Evolutionary conservation across 441 rosid genomes (phyloP), one percentile per base, ranked within the genome.

Genomic region (Theobroma grandiflorum): DNA sequence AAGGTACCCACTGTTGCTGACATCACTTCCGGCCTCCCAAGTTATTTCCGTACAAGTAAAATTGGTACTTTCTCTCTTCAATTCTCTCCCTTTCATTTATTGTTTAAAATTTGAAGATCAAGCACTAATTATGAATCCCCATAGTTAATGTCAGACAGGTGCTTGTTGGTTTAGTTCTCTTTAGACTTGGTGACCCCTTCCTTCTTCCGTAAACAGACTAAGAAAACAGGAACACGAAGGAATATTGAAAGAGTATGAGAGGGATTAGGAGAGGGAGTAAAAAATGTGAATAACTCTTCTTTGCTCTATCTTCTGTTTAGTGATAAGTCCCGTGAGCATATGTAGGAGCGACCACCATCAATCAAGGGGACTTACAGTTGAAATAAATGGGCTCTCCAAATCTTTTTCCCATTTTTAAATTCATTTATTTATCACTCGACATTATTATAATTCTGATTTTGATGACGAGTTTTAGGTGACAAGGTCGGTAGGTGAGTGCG

Each of bases 1-100:
- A 71, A 50, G 74, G 37, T 45, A 8, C 52, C 72, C 35, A 67
- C 42, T 67, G 52, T 67, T 42, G 52, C 50, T 67, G 52, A 42
- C 52, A 35, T 40, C 33, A 42, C 3, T 42, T 20, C 8, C 47
- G 8, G 3, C 11, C 64, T 65, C 11, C 72, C 72, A 67, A 42
- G 50, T 43, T 8, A 43, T 43, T 7, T 45, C 10, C 8, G 0
- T 2, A 45, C 7, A 5, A 6, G 49, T 10, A 45, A 6, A 45
- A 6, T 45, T 8, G 7, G 7, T 18, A 31, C 40, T 49, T 11
- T 26, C 16, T 10, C 38, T 26, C 65, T 26, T 61, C 65, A 61
- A 11, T 26, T 4, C 5, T 26, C 35, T 61, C 33, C 63, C 63
- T 8, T 22, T 58, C 31, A 20, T 14, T 20, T 20, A 20, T 3